A percentile compares a stretch with the other conserved stretches of the same genome.
Conservation (phyloP, 176 grass and related monocot species). For the Juncus inflexus region DNA sequence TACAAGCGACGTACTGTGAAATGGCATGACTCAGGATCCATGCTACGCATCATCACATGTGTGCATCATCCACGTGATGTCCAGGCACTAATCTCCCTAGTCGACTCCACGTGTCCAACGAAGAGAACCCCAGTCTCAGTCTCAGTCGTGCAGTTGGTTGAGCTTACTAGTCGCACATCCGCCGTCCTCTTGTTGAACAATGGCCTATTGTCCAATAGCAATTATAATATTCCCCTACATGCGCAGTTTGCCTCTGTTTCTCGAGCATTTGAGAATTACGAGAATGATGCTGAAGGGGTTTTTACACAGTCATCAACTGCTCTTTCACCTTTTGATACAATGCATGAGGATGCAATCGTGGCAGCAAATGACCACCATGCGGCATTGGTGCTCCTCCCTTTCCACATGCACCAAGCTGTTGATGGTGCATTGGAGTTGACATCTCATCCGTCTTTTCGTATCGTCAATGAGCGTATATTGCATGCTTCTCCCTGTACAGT, state of each 20-base stretch:
- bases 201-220: neutral
- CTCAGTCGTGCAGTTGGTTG: constrained; percentile 62
- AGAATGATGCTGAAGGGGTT: constrained; percentile 41
- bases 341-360: constrained; percentile 64
- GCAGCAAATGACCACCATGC: constrained; percentile 53
- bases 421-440: constrained; percentile 51
- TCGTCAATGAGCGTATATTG: constrained; percentile 42
- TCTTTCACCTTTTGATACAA: constrained; percentile 50
- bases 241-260: constrained; percentile 51
- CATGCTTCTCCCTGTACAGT: constrained; percentile 58
- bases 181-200: constrained; percentile 51
- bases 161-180: constrained; percentile 53
- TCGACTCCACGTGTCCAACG: constrained; percentile 47
- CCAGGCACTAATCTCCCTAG: constrained; percentile 36
- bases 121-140: constrained; percentile 34
- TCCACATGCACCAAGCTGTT: constrained; percentile 71
- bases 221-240: constrained; percentile 31
- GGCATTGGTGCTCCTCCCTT: constrained; percentile 63
- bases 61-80: constrained; percentile 53
- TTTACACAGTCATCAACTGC: constrained; percentile 31
- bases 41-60: constrained; percentile 54
- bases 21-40: constrained; percentile 48
- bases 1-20: constrained; percentile 63
- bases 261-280: constrained; percentile 54
- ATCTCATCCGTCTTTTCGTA: constrained; percentile 39